Evolutionary conservation across 2,329 filamentous ascomycete species (phyloP), one percentile per base, ranked within the genome.

Genomic region (Dothistroma septosporum): DNA sequence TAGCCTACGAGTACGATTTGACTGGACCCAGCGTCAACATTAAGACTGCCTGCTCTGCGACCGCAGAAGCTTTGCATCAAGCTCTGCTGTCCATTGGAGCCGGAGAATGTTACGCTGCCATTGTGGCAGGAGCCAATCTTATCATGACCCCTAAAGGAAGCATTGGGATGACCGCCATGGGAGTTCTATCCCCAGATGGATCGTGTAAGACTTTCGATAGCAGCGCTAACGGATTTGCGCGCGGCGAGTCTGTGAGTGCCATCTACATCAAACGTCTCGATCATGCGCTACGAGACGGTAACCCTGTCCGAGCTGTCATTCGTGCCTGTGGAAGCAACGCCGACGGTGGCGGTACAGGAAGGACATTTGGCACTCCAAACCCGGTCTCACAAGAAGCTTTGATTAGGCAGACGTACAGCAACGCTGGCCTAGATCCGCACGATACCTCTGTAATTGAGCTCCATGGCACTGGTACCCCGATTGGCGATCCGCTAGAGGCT

Each of bases 191-290:
- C 2, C 68, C 70, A 1, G 63, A 62, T 14, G 72, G 72, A 7
- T 53, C 48, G 14, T 64, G 59, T 24, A 46, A 60, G 10, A 71
- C 69, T 7, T 76, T 73, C 58, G 69, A 72, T 11, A 71, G 66
- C 1, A 63, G 67, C 3, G 82, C 79, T 0, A 73, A 83, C 64
- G 82, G 81, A 10, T 83, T 77, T 68, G 81, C 75, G 31, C 75
- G 82, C 0, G 82, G 80, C 14, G 84, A 86, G 54, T 83, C 81
- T 0, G 69, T 83, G 9, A 76, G 77, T 1, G 72, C 74, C 0
- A 63, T 86, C 0, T 69, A 85, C 0, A 62, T 87, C 0, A 66
- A 68, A 55, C 59, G 28, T 7, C 12, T 68, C 9, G 44, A 33
- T 24, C 55, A 64, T 35, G 66, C 66, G 0, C 58, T 66, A n/a